These are phyloP conservation scores for Chaetomiaceae sp. DNA, from an alignment of 2,329 filamentous ascomycete species.

Conservation along the genomic window DNA sequence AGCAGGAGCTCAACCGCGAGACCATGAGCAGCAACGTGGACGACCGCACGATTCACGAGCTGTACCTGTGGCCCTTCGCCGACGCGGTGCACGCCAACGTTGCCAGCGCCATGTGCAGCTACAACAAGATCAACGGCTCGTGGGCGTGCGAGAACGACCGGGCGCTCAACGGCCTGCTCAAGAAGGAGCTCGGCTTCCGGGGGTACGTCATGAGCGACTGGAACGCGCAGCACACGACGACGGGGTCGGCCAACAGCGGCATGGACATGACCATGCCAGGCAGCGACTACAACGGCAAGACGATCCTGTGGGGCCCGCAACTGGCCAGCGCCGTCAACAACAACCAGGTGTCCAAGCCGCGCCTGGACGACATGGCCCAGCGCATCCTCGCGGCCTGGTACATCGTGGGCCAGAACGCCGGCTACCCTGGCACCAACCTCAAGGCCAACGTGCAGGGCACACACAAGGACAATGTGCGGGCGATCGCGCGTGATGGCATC, in stretches of 20 bases:
- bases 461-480: slow-evolving; percentile 84
- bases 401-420: slow-evolving; percentile 54
- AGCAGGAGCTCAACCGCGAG: slow-evolving; percentile 62
- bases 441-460: slow-evolving; percentile 71
- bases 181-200: slow-evolving; percentile 60
- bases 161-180: slow-evolving; percentile 55
- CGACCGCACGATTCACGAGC: slow-evolving; percentile 55
- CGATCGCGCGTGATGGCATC: slow-evolving; percentile 69
- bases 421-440: too few relatives aligned
- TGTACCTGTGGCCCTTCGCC: slow-evolving; percentile 60
- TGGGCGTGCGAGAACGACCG: slow-evolving; percentile 62
- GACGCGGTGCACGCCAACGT: slow-evolving; percentile 53
- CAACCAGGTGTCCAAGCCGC: slow-evolving; percentile 79
- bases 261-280: slow-evolving; percentile 88
- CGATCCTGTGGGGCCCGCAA: slow-evolving; percentile 82
- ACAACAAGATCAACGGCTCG: slow-evolving; percentile 60
- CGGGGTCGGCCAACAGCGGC: slow-evolving; percentile 60
- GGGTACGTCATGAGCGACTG: slow-evolving; percentile 55
- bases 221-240: slow-evolving; percentile 64
- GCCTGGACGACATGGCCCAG: slow-evolving; percentile 86
- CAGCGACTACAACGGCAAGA: slow-evolving; percentile 67
- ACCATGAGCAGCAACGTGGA: slow-evolving; percentile 47
- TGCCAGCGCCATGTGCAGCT: slow-evolving; percentile 44
- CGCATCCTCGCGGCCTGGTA: slow-evolving; percentile 70
- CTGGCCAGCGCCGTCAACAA: slow-evolving; percentile 84